These are phyloP conservation scores for Talinum fruticosum DNA, from an alignment of 148 eudicot genomes.

Conservation along the genomic window DNA sequence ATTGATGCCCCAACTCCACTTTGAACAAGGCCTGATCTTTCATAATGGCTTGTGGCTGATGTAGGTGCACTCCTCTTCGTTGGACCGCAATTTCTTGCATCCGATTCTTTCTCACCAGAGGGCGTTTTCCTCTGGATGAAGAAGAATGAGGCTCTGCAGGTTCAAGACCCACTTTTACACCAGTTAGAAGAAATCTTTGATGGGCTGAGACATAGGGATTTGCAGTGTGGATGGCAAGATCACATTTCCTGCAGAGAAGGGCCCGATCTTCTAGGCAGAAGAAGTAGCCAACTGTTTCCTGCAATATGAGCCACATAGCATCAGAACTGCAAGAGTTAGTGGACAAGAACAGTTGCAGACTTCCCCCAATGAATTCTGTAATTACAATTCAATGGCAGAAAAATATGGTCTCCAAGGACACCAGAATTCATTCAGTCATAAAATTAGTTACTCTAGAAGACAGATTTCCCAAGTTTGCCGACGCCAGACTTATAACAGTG, in stretches of 20 bases:
- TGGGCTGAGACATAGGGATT: slow-evolving; percentile 70
- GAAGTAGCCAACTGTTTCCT: slow-evolving; percentile 89
- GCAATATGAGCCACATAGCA: slow-evolving; percentile 26
- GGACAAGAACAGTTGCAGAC: background rate
- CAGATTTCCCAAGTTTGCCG: background rate
- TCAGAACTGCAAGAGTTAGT: slow-evolving; percentile 1
- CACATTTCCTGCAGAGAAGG: slow-evolving; percentile 83
- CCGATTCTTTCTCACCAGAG: slow-evolving; percentile 44
- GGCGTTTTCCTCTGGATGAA: slow-evolving; percentile 50
- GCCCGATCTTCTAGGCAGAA: slow-evolving; percentile 96
- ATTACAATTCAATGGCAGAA: background rate
- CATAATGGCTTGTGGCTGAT: slow-evolving; percentile 34
- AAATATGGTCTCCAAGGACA: background rate
- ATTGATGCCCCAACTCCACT: slow-evolving; percentile 34
- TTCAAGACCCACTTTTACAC: slow-evolving; percentile 86
- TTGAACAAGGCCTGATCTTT: slow-evolving; percentile 34
- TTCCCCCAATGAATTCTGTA: background rate
- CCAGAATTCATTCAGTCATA: background rate
- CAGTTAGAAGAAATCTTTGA: slow-evolving; percentile 84
- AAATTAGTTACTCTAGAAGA: background rate
- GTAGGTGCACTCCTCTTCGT: slow-evolving; percentile 31
- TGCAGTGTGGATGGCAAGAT: slow-evolving; percentile 74
- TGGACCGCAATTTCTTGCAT: slow-evolving; percentile 35
- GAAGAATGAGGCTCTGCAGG: slow-evolving; percentile 45
- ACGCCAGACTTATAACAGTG: background rate